Conservation (phyloP, 768 basidiomycete genomes). For the Paxillus rubicundulus region DNA sequence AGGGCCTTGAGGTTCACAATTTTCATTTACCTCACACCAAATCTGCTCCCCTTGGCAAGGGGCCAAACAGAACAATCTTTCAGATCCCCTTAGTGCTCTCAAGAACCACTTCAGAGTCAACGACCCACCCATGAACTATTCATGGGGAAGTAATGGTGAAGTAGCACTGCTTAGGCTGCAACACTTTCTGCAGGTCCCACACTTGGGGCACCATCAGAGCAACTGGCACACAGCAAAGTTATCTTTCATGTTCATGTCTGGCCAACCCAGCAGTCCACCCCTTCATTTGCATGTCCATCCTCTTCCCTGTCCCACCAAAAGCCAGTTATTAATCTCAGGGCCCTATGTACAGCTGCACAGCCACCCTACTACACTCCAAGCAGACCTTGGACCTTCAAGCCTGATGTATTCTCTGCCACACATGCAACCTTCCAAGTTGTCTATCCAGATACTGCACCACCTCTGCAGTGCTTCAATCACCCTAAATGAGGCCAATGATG, state of each 20-base stretch:
- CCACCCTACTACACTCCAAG: constrained; percentile 15
- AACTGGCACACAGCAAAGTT: constrained; percentile 8
- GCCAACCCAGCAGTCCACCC: constrained; percentile 20
- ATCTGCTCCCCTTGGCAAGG: too few species aligned
- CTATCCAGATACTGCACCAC: constrained; percentile 26
- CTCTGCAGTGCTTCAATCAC: constrained; percentile 18
- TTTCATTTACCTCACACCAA: too few species aligned
- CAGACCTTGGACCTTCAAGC: constrained; percentile 6
- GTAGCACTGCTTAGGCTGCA: too few species aligned
- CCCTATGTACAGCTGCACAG: constrained; percentile 55
- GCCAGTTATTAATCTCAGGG: constrained; percentile 34
- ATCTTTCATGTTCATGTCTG: constrained; percentile 28
- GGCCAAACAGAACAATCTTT: too few species aligned
- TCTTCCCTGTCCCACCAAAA: constrained; percentile 58
- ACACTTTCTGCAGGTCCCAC: constrained; percentile 17
- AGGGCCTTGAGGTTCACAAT: too few species aligned
- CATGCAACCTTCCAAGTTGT: constrained; percentile 27
- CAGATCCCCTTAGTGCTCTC: too few species aligned
- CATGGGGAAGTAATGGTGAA: too few species aligned
- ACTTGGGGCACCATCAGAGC: constrained; percentile 1
- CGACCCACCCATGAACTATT: too few species aligned
- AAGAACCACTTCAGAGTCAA: too few species aligned
- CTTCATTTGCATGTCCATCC: constrained; percentile 40
- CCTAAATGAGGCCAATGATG: constrained; percentile 12
- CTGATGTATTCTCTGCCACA: constrained; percentile 11